A percentile compares a stretch with the other conserved stretches of the same genome.
These are phyloP conservation scores for Salvia sclarea DNA, from an alignment of 305 asterid genomes.

Conservation along the genomic window DNA sequence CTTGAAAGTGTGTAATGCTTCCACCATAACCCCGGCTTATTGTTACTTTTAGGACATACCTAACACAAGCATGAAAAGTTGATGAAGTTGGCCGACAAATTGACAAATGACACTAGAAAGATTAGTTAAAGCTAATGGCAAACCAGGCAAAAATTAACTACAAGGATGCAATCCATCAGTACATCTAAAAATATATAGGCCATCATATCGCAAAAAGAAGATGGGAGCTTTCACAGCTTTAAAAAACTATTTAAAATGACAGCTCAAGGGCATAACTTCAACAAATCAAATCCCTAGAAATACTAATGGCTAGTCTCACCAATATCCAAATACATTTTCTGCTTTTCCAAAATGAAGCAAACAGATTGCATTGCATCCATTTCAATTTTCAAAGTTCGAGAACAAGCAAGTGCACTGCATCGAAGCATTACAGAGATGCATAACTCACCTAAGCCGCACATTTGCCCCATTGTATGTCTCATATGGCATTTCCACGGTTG, in stretches of 20 bases:
- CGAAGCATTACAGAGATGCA: slow-evolving; percentile 25
- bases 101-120: slow-evolving; percentile 20
- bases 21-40: slow-evolving; percentile 93
- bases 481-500: slow-evolving; percentile 96
- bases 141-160: slow-evolving; percentile 18
- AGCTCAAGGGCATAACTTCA: not conserved
- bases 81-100: slow-evolving; percentile 33
- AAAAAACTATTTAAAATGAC: not conserved
- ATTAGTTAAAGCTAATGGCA: slow-evolving; percentile 1
- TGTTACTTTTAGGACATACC: slow-evolving; percentile 91
- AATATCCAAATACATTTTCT: slow-evolving; percentile 6
- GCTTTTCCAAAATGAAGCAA: slow-evolving; percentile 24
- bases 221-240: slow-evolving; percentile 9
- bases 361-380: not conserved
- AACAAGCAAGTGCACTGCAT: slow-evolving; percentile 2
- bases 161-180: not conserved
- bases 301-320: not conserved
- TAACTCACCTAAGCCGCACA: slow-evolving; percentile 86
- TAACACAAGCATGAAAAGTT: slow-evolving; percentile 61
- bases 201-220: slow-evolving; percentile 2
- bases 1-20: slow-evolving; percentile 83
- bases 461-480: slow-evolving; percentile 92
- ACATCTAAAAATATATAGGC: not conserved
- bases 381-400: slow-evolving; percentile 2
- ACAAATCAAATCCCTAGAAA: slow-evolving; percentile 17